Percentiles rank a stretch among this genome's conserved stretches.
phyloP scores from a whole-genome alignment of 2,329 filamentous ascomycete species.

The Penicillium nordicum region DNA sequence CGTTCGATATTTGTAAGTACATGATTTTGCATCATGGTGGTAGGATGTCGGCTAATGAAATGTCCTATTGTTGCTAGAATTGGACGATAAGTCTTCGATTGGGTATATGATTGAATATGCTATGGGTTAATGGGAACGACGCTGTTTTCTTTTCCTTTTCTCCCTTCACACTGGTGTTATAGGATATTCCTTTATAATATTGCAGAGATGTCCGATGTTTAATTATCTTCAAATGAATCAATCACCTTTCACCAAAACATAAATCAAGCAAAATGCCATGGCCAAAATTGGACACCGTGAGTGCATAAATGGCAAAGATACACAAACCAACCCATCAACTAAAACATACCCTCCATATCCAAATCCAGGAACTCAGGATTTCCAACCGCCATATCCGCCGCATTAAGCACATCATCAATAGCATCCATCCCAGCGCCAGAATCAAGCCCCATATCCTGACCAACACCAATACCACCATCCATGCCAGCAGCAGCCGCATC shows the following conservation, averaged over 20 bases:
- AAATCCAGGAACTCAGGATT: constrained; percentile 46
- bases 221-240: not conserved
- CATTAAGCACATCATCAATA: constrained; percentile 45
- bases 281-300: not conserved
- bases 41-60: not conserved
- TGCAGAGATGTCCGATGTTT: not conserved
- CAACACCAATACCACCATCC: constrained; percentile 23
- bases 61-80: not conserved
- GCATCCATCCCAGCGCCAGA: constrained; percentile 32
- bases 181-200: not conserved
- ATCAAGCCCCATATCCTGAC: constrained; percentile 28
- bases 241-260: not conserved
- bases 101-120: not conserved
- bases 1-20: constrained; percentile 13
- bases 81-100: not conserved
- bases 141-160: not conserved
- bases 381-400: constrained; percentile 42
- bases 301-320: not conserved
- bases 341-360: constrained; percentile 47
- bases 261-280: not conserved
- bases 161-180: not conserved
- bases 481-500: constrained; percentile 35
- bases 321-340: not conserved
- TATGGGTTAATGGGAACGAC: not conserved
- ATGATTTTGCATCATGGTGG: not conserved